Conservation (phyloP, 78 protist species). For the Chrysochromulina tobinii region DNA sequence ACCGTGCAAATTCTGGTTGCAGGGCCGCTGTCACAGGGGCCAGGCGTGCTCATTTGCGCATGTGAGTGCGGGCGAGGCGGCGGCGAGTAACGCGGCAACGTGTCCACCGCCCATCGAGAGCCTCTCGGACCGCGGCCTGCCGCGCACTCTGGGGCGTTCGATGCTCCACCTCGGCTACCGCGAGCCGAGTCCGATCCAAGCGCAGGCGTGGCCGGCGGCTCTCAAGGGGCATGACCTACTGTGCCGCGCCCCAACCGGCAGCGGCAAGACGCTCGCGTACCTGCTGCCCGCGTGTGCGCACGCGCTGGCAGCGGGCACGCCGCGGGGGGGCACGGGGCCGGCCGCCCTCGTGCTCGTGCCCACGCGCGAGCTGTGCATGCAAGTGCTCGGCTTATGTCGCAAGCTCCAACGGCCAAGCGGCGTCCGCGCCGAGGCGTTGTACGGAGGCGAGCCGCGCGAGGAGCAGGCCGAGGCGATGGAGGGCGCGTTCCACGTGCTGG, state of each 20-base stretch:
- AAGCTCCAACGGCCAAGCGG: background rate
- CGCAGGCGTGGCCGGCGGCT: conserved; percentile 28
- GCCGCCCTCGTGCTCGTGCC: background rate
- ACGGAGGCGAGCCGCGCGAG: background rate
- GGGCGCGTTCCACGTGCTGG: background rate
- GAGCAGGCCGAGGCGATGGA: background rate
- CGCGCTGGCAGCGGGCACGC: too few relatives aligned
- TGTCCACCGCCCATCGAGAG: background rate
- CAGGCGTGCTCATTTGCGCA: background rate
- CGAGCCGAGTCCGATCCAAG: background rate
- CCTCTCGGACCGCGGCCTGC: background rate
- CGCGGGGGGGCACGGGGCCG: background rate
- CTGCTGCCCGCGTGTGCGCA: background rate
- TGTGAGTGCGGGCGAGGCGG: background rate
- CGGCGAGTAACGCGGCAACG: background rate
- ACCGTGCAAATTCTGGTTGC: background rate
- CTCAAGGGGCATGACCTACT: background rate
- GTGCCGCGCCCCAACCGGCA: conserved; percentile 12
- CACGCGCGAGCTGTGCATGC: conserved; percentile 17
- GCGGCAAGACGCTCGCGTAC: conserved; percentile 11
- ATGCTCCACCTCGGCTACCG: background rate
- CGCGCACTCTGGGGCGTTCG: background rate
- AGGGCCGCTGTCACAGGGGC: background rate
- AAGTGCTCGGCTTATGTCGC: background rate
- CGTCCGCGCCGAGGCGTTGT: background rate